Percentiles rank a stretch among this genome's conserved stretches.
These are phyloP conservation scores for Saitozyma podzolica DNA, from an alignment of 768 basidiomycete species.

Conservation along the genomic window DNA sequence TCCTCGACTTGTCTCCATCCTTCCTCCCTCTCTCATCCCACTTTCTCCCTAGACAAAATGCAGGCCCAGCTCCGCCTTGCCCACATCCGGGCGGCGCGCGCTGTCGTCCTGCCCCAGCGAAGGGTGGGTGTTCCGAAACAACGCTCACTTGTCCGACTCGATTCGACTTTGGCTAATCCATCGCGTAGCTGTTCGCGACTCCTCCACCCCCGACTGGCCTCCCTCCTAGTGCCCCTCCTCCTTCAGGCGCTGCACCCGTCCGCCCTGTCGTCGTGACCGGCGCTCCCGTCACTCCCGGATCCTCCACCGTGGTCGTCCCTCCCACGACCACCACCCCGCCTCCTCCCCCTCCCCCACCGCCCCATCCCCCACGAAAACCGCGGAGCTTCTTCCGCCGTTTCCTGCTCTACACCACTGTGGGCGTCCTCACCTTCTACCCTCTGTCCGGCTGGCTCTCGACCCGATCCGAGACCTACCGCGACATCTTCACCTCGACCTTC, in stretches of 20 bases:
- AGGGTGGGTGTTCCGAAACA: constrained; percentile 18
- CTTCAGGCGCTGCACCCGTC: constrained; percentile 27
- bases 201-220: constrained; percentile 7
- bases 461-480: constrained; percentile 75
- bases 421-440: constrained; percentile 75
- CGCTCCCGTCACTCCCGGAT: constrained; percentile 26
- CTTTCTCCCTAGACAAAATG: constrained; percentile 11
- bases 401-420: constrained; percentile 67
- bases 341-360: constrained; percentile 24
- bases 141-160: neutral
- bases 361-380: constrained; percentile 24
- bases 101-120: constrained; percentile 18
- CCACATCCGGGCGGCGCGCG: constrained; percentile 19
- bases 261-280: constrained; percentile 31
- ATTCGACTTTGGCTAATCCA: neutral
- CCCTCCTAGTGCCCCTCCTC: constrained; percentile 22
- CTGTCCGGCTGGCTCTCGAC: constrained; percentile 77
- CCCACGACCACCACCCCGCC: constrained; percentile 2
- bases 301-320: constrained; percentile 16
- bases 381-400: constrained; percentile 60
- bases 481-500: constrained; percentile 77
- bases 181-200: constrained; percentile 14
- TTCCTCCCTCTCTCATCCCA: neutral
- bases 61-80: constrained; percentile 26
- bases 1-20: too few relatives aligned